Base-by-base conservation (phyloP, 306 rosid species). In the Luffa aegyptiaca region DNA sequence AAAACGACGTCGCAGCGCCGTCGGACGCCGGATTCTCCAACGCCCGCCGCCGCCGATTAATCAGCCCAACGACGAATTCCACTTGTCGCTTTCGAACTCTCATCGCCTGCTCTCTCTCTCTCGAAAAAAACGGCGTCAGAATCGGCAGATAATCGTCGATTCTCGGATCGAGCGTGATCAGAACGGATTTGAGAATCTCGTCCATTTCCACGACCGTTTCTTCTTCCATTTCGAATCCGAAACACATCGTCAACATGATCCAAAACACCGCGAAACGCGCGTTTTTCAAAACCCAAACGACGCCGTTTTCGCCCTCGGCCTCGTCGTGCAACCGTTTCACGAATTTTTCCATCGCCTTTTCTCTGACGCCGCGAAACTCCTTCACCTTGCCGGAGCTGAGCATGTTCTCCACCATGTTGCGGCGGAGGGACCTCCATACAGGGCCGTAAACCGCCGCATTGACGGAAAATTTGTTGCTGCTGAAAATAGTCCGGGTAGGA, bases 321-420 rank as follows among this genome's bases (percentile, higher is more conserved):
- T 91, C 97, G 0, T 46, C 46, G 3, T 58, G 44, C 0, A 94
- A 83, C 79, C 91, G 84, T 9, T 76, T 74, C 68, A 91, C 82
- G 48, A 94, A 82, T 16, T 36, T 89, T 9, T 91, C 87, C 97
- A 94, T 94, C 0, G 98, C 97, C 0, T 83, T 83, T 11, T 84
- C 83, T 1, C 98, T 78, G 5, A 92, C 92, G 5, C 39, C 8
- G 10, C 85, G 88, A 69, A 94, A 94, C 83, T 91, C 97, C 79
- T 85, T 91, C 0, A 94, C 5, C 81, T 94, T 82, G 5, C 62
- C 76, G 2, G 97, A 92, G 66, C 90, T 90, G 9, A 94, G 95
- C 98, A 92, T 94, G 85, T 94, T 94, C 88, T 94, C 97, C 10
- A 94, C 98, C 95, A 94, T 87, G 93, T 94, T 94, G 42, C 84